A percentile compares a stretch with the other conserved stretches of the same genome.
phyloP scores from a whole-genome alignment of 345 rosid genomes.

The Brassica carinata region DNA sequence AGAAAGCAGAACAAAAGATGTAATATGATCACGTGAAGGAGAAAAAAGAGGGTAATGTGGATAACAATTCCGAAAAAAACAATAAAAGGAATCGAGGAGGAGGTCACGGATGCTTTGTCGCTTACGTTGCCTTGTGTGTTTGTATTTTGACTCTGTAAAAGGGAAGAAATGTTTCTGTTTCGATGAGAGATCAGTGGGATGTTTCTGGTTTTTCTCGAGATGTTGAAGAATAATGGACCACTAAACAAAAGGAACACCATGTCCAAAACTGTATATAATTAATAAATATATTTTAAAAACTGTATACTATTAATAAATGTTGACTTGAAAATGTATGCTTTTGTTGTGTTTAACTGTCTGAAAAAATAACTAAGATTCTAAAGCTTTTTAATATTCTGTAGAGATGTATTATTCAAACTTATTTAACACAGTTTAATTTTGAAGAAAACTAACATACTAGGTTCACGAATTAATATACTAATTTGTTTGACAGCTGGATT shows the following conservation, averaged over 20 bases:
- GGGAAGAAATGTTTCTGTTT: conserved; percentile 4
- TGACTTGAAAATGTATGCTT: background rate
- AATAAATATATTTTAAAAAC: background rate
- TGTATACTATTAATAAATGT: background rate
- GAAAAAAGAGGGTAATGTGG: background rate
- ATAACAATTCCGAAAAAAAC: background rate
- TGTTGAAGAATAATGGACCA: background rate
- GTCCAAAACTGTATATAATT: background rate
- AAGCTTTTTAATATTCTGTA: background rate
- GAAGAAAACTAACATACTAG: background rate
- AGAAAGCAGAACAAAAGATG: background rate
- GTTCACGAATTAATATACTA: background rate
- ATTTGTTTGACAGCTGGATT: conserved; percentile 7
- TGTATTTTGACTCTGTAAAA: conserved; percentile 32
- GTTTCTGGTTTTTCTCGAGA: conserved; percentile 36
- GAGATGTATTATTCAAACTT: background rate
- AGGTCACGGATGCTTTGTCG: conserved; percentile 45
- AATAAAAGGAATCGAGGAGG: conserved; percentile 7
- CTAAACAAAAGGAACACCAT: background rate
- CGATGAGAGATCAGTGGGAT: conserved; percentile 37
- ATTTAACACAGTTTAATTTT: background rate
- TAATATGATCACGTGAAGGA: conserved; percentile 32
- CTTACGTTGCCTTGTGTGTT: background rate
- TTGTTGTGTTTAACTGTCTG: conserved; percentile 7
- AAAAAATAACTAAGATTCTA: background rate